Conservation (phyloP, 2,329 filamentous ascomycete genomes). For the Fusarium cicatricum region DNA sequence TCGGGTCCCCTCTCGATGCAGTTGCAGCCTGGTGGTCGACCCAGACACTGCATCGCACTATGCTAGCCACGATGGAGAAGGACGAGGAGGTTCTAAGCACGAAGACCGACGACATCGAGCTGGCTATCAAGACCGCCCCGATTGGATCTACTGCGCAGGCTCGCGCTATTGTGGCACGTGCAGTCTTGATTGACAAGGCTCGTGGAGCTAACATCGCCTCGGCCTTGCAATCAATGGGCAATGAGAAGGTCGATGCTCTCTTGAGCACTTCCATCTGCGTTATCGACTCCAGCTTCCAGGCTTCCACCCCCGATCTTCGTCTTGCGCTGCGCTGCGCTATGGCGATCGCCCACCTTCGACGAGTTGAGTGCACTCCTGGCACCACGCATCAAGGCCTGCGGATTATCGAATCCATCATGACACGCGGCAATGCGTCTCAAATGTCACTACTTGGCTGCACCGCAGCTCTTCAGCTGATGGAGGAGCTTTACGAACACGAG, state of each 20-base stretch:
- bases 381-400: conserved; percentile 53
- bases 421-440: conserved; percentile 50
- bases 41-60: conserved; percentile 72
- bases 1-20: conserved; percentile 87
- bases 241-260: conserved; percentile 40
- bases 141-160: conserved; percentile 76
- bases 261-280: conserved; percentile 48
- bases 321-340: conserved; percentile 68
- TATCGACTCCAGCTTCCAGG: conserved; percentile 55
- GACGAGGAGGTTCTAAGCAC: conserved; percentile 44
- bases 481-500: conserved; percentile 57
- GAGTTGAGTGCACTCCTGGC: conserved; percentile 47
- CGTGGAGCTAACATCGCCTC: conserved; percentile 65
- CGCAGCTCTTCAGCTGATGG: conserved; percentile 66
- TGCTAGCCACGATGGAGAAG: conserved; percentile 69
- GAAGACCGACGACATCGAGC: conserved; percentile 60
- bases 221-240: conserved; percentile 60
- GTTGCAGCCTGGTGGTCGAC: conserved; percentile 92
- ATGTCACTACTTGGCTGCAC: conserved; percentile 68
- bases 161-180: conserved; percentile 66
- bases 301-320: conserved; percentile 59
- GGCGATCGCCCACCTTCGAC: conserved; percentile 66
- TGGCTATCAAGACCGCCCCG: conserved; percentile 78
- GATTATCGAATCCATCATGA: conserved; percentile 59
- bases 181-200: conserved; percentile 62